phyloP scores from a whole-genome alignment of 2,329 filamentous ascomycete genomes.

The Fusarium acutatum region DNA sequence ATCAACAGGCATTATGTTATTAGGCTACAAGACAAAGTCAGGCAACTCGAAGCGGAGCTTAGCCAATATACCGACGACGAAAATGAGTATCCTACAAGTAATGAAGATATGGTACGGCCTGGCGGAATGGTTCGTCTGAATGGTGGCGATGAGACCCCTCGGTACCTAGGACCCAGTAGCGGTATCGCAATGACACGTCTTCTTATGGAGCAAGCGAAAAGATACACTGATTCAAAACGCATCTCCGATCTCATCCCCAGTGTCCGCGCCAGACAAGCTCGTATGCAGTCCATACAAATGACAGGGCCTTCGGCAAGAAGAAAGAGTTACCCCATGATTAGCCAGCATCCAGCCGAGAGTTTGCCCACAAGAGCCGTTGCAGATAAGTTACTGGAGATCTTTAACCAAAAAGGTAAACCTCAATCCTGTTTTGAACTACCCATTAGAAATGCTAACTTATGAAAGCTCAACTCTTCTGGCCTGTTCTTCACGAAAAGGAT shows the following conservation, averaged over 20 bases:
- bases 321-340: slow-evolving; percentile 92
- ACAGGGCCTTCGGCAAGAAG: slow-evolving; percentile 65
- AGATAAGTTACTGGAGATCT: slow-evolving; percentile 83
- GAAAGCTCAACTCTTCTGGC: slow-evolving; percentile 86
- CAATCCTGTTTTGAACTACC: not conserved
- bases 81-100: slow-evolving; percentile 71
- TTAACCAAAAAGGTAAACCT: slow-evolving; percentile 78
- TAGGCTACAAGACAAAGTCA: slow-evolving; percentile 86
- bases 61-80: slow-evolving; percentile 81
- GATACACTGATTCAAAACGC: slow-evolving; percentile 87
- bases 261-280: slow-evolving; percentile 62
- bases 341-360: slow-evolving; percentile 78
- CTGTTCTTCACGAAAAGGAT: slow-evolving; percentile 83
- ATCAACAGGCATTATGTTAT: slow-evolving; percentile 94
- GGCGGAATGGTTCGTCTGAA: slow-evolving; percentile 86
- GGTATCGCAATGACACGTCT: slow-evolving; percentile 94
- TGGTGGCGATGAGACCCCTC: slow-evolving; percentile 84
- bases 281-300: slow-evolving; percentile 68
- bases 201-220: slow-evolving; percentile 96
- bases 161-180: slow-evolving; percentile 92
- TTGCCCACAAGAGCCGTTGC: slow-evolving; percentile 79
- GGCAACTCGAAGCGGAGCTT: slow-evolving; percentile 82
- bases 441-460: slow-evolving; percentile 17
- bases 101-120: slow-evolving; percentile 86
- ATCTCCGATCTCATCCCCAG: slow-evolving; percentile 93